Evolutionary conservation across 2,329 filamentous ascomycete genomes (phyloP).

Genomic region (Arthrobotrys megalospora): DNA sequence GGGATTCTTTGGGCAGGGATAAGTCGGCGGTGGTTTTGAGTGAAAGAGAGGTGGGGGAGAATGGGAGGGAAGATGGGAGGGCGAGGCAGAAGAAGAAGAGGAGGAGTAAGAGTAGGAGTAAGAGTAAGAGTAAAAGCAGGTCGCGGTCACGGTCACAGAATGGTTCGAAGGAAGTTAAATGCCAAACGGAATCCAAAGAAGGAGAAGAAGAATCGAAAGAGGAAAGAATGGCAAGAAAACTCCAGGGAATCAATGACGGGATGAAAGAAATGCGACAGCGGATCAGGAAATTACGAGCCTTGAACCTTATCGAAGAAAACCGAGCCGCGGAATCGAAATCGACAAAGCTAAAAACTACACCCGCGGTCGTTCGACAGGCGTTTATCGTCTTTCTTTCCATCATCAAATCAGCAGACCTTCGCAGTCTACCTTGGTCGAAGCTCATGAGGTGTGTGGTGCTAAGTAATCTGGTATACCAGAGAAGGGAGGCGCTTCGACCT

Average conservation of each 20-base stretch:
- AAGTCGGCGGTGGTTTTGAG: constrained; percentile 3
- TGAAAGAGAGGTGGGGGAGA: neutral
- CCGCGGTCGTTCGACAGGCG: neutral
- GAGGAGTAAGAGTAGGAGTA: neutral
- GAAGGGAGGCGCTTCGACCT: neutral
- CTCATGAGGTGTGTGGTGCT: constrained; percentile 23
- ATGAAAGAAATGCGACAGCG: neutral
- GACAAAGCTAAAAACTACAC: neutral
- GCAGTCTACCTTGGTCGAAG: neutral
- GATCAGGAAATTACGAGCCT: neutral
- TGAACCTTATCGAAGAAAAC: neutral
- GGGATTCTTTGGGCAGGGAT: neutral
- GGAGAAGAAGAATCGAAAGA: neutral
- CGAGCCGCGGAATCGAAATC: neutral
- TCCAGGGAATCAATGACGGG: neutral
- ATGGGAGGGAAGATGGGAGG: neutral
- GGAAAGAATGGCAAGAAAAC: constrained; percentile 1
- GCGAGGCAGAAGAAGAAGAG: neutral
- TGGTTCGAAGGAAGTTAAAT: neutral
- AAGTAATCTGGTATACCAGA: constrained; percentile 11
- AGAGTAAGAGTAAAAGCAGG: too few species aligned
- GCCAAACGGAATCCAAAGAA: neutral
- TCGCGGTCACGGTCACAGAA: constrained; percentile 1
- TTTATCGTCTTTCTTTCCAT: too few species aligned
- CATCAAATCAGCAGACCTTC: neutral